Evolutionary conservation across 1,284 basidiomycete species (phyloP), one percentile per base, ranked within the genome.

Genomic region (Ceratobasidium sp.): DNA sequence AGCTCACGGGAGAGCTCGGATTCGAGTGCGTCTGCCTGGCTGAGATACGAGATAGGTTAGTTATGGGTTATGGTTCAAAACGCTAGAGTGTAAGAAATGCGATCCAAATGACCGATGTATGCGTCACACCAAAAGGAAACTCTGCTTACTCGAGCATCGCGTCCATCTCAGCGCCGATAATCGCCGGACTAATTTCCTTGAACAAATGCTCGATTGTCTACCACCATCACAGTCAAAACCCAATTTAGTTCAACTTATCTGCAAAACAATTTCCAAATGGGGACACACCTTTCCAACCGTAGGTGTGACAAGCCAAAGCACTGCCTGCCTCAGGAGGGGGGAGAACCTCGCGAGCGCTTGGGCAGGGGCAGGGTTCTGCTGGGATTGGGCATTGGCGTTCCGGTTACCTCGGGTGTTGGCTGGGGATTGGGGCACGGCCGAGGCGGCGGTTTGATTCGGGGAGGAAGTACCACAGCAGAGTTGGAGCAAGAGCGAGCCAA

Each of bases 401-500:
- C 32, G 3, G 7, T 22, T 22, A 15, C n/a, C 25, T 54, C 52
- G 52, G 3, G 15, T 34, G 27, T 12, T 54, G 25, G 10, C n/a
- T 6, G 52, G 52, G 4, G 52, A 54, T n/a, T 53, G 50, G 31
- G 27, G 27, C 98, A 76, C 32, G 92, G 88, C 77, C 91, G 92
- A 53, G 87, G 85, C 29, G 91, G 81, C 72, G 89, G 88, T 72
- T 84, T 84, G 5, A 85, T 83, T 3, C 88, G 90, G 10, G 82
- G 79, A 25, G 84, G 76, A 70, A 90, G 72, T 84, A 83, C 75
- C 91, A 92, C 72, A 91, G 91, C 55, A 98, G 79, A 98, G 79
- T n/a, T 87, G 83, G 70, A 96, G 85, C 70, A 99, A 80, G 10
- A 99, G 82, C 70, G 90, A 87, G 22, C 96, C 97, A 71, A 99